These are phyloP conservation scores for Panicum virgatum DNA, from an alignment of 202 grass and related monocot genomes.

Conservation along the genomic window DNA sequence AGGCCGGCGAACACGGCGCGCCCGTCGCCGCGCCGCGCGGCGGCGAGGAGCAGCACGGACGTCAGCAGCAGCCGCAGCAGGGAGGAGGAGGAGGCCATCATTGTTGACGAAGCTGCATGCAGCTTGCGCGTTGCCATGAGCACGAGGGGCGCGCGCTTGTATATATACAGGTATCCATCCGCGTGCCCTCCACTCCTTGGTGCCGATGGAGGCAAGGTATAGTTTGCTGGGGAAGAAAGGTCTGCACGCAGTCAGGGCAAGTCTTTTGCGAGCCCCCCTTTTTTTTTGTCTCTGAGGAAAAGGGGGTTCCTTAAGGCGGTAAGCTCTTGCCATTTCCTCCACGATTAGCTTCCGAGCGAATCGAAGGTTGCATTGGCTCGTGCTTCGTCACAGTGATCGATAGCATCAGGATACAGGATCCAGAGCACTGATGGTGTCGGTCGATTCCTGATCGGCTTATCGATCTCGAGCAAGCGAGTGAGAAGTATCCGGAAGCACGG, in stretches of 20 bases:
- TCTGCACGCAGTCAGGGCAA: background rate
- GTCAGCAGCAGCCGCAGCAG: background rate
- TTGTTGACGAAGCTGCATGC: slow-evolving; percentile 4
- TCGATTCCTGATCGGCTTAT: background rate
- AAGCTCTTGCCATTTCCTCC: background rate
- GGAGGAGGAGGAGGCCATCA: background rate
- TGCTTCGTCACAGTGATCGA: background rate
- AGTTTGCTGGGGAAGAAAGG: slow-evolving; percentile 62
- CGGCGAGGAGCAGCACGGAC: slow-evolving; percentile 20
- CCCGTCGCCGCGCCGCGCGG: background rate
- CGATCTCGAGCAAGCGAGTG: background rate
- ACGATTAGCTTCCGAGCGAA: background rate
- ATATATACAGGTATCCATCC: slow-evolving; percentile 5
- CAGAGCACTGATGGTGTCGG: slow-evolving; percentile 1
- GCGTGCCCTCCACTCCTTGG: background rate
- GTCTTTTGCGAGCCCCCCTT: slow-evolving; percentile 31
- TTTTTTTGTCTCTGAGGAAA: background rate
- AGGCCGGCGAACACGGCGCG: slow-evolving; percentile 28
- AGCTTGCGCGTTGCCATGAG: slow-evolving; percentile 4
- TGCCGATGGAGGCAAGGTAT: slow-evolving; percentile 65
- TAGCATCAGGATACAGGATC: background rate
- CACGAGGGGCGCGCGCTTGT: background rate
- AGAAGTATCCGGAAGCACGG: background rate
- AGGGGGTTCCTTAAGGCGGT: background rate
- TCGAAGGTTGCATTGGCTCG: background rate